A percentile compares a stretch with the other conserved stretches of the same genome.
Evolutionary conservation across 257 asterid genomes (phyloP).

Genomic region (Anisodus acutangulus): DNA sequence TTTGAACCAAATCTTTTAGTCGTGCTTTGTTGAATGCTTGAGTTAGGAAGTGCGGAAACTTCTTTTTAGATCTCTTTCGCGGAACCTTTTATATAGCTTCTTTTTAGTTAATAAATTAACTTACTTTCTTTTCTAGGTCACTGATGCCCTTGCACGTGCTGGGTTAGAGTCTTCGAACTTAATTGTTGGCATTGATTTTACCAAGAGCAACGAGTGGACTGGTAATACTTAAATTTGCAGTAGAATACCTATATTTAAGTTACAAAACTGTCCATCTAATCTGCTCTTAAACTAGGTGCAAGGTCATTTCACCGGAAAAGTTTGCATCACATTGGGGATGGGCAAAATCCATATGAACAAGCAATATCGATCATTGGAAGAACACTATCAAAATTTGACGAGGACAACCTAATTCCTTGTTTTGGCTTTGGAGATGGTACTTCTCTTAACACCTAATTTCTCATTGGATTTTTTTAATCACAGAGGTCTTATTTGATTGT

Average conservation of each 20-base stretch:
- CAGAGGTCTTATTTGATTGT: constrained; percentile 34
- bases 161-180: constrained; percentile 95
- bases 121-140: constrained; percentile 57
- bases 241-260: background rate
- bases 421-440: constrained; percentile 96
- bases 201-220: constrained; percentile 99
- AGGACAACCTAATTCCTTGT: constrained; percentile 90
- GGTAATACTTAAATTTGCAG: constrained; percentile 48
- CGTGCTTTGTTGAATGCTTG: background rate
- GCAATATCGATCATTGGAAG: constrained; percentile 95
- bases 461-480: constrained; percentile 18
- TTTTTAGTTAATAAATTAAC: constrained; percentile 1
- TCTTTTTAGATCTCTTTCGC: background rate
- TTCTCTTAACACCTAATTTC: constrained; percentile 8
- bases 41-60: background rate
- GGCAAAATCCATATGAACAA: constrained; percentile 87
- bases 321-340: constrained; percentile 85
- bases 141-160: constrained; percentile 91
- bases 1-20: background rate
- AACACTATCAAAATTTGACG: constrained; percentile 89
- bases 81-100: background rate
- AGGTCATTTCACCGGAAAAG: constrained; percentile 80
- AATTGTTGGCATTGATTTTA: constrained; percentile 93
- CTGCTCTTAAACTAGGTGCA: constrained; percentile 57
- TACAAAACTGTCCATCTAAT: constrained; percentile 23